Conservation (phyloP, 345 rosid species). For the Excoecaria agallocha region DNA sequence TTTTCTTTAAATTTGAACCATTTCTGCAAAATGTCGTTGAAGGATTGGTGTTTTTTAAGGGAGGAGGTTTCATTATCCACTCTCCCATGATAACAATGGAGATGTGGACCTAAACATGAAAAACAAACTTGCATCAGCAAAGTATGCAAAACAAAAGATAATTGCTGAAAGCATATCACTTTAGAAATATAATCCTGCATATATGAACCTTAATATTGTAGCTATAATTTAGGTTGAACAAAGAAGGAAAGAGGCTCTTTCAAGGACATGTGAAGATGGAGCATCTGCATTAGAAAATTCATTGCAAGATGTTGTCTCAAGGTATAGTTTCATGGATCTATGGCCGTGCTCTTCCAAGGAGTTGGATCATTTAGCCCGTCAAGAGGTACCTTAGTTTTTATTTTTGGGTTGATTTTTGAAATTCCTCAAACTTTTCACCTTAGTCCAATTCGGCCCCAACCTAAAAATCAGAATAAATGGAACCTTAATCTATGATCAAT, state of each 20-base stretch:
- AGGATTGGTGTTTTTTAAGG: background rate
- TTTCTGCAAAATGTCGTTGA: background rate
- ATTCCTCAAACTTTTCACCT: too few species aligned
- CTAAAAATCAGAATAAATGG: too few species aligned
- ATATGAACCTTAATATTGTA: constrained; percentile 11
- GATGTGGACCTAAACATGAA: background rate
- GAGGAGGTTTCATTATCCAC: background rate
- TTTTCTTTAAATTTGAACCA: background rate
- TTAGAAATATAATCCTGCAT: background rate
- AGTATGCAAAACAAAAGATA: background rate
- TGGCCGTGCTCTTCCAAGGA: constrained; percentile 88
- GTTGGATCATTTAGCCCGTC: constrained; percentile 78
- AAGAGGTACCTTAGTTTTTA: constrained; percentile 59
- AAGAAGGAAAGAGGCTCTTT: constrained; percentile 89
- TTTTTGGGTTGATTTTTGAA: background rate
- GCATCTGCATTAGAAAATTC: constrained; percentile 56
- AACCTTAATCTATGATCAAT: too few species aligned
- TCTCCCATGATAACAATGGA: background rate
- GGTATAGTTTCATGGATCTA: constrained; percentile 91
- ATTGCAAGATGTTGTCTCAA: constrained; percentile 73
- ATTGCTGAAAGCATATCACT: background rate
- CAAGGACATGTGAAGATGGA: constrained; percentile 66
- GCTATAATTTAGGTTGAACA: constrained; percentile 69
- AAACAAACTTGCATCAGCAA: background rate
- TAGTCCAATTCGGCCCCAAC: too few species aligned